phyloP scores from a whole-genome alignment of 2,329 filamentous ascomycete species.

The Arthrobotrys conoides region DNA sequence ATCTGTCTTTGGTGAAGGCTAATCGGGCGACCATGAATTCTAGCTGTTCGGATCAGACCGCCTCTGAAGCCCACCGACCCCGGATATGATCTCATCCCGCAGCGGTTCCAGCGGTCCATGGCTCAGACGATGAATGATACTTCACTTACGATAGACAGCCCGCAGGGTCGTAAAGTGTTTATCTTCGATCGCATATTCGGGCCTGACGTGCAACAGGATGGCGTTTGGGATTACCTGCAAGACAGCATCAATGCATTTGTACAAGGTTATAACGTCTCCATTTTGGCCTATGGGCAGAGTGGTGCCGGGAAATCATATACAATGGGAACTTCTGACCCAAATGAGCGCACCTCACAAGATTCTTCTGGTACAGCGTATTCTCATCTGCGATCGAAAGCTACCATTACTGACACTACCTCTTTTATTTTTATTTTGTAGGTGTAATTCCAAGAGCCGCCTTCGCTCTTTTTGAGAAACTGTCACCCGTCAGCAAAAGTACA shows the following conservation, averaged over 20 bases:
- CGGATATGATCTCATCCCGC: conserved; percentile 93
- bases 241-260: conserved; percentile 92
- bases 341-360: conserved; percentile 74
- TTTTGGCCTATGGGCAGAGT: conserved; percentile 96
- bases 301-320: conserved; percentile 98
- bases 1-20: not conserved
- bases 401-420: not conserved
- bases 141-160: conserved; percentile 87
- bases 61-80: conserved; percentile 86
- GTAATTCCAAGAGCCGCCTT: conserved; percentile 94
- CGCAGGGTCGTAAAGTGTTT: conserved; percentile 93
- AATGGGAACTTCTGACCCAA: conserved; percentile 93
- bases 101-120: conserved; percentile 92
- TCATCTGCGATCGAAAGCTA: not conserved
- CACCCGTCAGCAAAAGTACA: conserved; percentile 70
- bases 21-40: not conserved
- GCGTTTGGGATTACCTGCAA: conserved; percentile 91
- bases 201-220: conserved; percentile 85
- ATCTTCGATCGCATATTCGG: conserved; percentile 96
- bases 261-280: conserved; percentile 98
- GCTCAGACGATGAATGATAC: conserved; percentile 90
- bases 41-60: conserved; percentile 93
- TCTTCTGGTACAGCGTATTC: conserved; percentile 43
- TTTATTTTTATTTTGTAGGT: conserved; percentile 71
- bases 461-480: conserved; percentile 86